These are phyloP conservation scores for Leccinum obscurum DNA, from an alignment of 768 basidiomycete species.

Conservation along the genomic window DNA sequence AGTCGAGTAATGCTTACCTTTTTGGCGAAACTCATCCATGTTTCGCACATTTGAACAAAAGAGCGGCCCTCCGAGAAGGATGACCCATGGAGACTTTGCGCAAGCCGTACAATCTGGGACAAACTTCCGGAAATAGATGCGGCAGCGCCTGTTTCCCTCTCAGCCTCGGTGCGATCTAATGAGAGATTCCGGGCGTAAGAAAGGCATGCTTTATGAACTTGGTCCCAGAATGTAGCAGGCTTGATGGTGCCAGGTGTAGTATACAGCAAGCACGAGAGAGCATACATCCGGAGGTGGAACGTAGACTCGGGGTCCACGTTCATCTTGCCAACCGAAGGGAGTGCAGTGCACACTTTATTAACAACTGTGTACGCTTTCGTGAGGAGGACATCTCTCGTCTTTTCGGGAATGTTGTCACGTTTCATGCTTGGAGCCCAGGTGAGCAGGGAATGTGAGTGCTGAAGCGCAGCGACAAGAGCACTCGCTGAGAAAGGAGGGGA, in stretches of 20 bases:
- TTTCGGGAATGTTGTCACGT: slow-evolving; percentile 40
- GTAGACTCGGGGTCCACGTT: slow-evolving; percentile 21
- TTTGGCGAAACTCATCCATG: slow-evolving; percentile 68
- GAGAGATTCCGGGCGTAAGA: slow-evolving; percentile 26
- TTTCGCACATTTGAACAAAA: slow-evolving; percentile 68
- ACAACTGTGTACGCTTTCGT: slow-evolving; percentile 60
- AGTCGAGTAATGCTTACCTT: slow-evolving; percentile 41
- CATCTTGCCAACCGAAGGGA: slow-evolving; percentile 33
- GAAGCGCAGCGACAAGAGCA: slow-evolving; percentile 34
- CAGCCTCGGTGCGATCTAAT: slow-evolving; percentile 13
- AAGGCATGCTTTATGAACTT: slow-evolving; percentile 51
- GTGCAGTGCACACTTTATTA: slow-evolving; percentile 32
- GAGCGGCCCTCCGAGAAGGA: slow-evolving; percentile 49
- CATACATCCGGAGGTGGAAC: slow-evolving; percentile 43
- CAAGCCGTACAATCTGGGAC: slow-evolving; percentile 41
- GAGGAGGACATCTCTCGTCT: slow-evolving; percentile 57
- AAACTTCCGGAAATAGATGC: slow-evolving; percentile 45
- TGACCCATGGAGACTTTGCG: slow-evolving; percentile 38
- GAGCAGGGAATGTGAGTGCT: slow-evolving; percentile 39
- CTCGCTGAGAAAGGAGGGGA: slow-evolving; percentile 19
- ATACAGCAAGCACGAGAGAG: slow-evolving; percentile 47
- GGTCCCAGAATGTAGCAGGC: slow-evolving; percentile 69
- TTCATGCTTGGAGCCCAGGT: slow-evolving; percentile 52
- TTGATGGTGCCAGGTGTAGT: slow-evolving; percentile 50
- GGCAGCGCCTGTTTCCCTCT: slow-evolving; percentile 30